Base-by-base conservation (phyloP, 805 yeast species). In the Candida michaelii region DNA sequence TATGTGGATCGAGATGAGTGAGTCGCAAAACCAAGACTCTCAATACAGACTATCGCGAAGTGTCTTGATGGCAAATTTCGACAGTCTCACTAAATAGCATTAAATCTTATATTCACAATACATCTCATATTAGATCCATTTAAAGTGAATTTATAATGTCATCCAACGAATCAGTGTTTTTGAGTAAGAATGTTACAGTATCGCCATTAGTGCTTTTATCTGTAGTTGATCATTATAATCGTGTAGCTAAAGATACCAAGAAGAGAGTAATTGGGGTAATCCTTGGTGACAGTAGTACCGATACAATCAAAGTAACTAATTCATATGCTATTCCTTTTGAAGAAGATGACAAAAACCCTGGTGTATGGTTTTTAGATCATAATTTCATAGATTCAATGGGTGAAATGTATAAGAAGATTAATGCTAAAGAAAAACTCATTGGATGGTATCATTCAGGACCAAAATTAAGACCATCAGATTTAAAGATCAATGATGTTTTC, bases 361-460 rank as follows among this genome's bases (percentile, higher is more conserved):
- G 82, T 15, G 97, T 95, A 35, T 93, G 98, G 98, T 93, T 93
- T 60, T 71, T 93, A 55, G 99, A 93, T 62, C 99, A 93, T 69
- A 91, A 93, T 62, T 93, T 83, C 63, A 88, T 93, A 46, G 98
- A 91, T 59, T 80, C 86, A 42, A 93, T 93, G 99, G 84, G 89
- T 50, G 97, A 89, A 53, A 93, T 93, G 99, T 91, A 89, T 69
- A 89, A 87, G 62, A 93, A 95, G 64, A 90, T 93, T 62, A 95
- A 90, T 68, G 99, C 99, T 14, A 90, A 88, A 67, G 99, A 93
- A 64, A 87, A 82, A 61, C 74, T 93, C 36, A 82, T 93, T 60
- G 99, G 99, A n/a, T 93, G 99, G 99, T 93, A 93, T 62, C 99
- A 93, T 65, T 84, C 96, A 7, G 99, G 99, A 4, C 97, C 98